A percentile compares a stretch with the other conserved stretches of the same genome.
Evolutionary conservation across 768 basidiomycete species (phyloP).

Genomic region (Termitomyces sp.): DNA sequence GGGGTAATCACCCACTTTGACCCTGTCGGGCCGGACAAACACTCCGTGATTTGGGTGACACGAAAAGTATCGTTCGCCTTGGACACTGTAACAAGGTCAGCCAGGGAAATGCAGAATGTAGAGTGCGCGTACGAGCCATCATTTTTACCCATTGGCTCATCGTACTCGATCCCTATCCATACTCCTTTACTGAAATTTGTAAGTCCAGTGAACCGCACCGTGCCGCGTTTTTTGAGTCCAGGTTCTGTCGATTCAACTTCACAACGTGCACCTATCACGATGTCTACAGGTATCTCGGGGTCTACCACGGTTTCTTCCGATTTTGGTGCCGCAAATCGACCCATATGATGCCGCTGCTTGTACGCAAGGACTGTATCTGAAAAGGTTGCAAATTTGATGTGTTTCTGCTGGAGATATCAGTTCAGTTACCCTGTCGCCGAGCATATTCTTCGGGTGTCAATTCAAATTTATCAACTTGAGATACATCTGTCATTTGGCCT

Average conservation of each 20-base stretch:
- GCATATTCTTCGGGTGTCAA: slow-evolving; percentile 81
- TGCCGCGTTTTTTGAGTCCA: slow-evolving; percentile 75
- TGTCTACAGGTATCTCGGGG: slow-evolving; percentile 35
- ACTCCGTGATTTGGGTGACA: slow-evolving; percentile 76
- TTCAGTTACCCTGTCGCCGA: slow-evolving; percentile 60
- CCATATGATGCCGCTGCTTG: slow-evolving; percentile 83
- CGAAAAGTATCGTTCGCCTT: slow-evolving; percentile 83
- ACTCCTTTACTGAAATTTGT: slow-evolving; percentile 72
- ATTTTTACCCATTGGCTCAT: slow-evolving; percentile 94
- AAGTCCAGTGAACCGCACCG: slow-evolving; percentile 79
- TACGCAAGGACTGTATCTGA: slow-evolving; percentile 87
- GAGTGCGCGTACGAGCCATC: slow-evolving; percentile 78
- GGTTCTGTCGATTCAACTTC: slow-evolving; percentile 73
- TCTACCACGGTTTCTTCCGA: slow-evolving; percentile 26
- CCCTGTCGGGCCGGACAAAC: slow-evolving; percentile 82
- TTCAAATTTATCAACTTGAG: slow-evolving; percentile 92
- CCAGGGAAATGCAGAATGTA: background rate
- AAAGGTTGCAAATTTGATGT: background rate
- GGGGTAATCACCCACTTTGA: slow-evolving; percentile 84
- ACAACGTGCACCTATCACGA: slow-evolving; percentile 74
- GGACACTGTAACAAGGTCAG: slow-evolving; percentile 48
- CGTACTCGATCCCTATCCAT: slow-evolving; percentile 94
- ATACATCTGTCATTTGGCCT: slow-evolving; percentile 82
- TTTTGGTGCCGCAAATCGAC: slow-evolving; percentile 70
- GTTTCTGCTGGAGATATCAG: background rate